Evolutionary conservation across 1,284 basidiomycete species (phyloP).

Genomic region (Ceratobasidium sp.): DNA sequence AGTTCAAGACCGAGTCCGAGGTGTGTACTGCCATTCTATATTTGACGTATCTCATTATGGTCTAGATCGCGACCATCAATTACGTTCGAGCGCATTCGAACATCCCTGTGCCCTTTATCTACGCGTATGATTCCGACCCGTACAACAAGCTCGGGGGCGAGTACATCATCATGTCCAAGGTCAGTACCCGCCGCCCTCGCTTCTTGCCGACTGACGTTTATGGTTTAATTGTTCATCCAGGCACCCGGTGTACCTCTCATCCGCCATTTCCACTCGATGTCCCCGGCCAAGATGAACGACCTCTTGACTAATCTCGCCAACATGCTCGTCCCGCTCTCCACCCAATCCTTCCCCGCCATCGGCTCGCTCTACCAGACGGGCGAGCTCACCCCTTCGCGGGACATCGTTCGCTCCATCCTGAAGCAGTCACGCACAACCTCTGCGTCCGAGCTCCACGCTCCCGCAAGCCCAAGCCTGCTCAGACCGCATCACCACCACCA

Average conservation of each 20-base stretch:
- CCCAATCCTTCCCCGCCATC: conserved; percentile 74
- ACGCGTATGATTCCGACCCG: conserved; percentile 80
- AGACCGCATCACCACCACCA: not conserved
- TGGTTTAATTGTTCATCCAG: conserved; percentile 54
- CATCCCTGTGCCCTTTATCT: conserved; percentile 76
- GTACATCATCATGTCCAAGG: conserved; percentile 85
- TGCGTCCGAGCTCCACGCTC: not conserved
- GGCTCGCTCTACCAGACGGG: conserved; percentile 69
- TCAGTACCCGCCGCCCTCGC: conserved; percentile 52
- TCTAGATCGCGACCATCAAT: conserved; percentile 73
- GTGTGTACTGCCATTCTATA: conserved; percentile 39
- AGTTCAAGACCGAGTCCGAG: conserved; percentile 82
- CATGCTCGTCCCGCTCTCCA: conserved; percentile 74
- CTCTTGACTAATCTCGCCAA: conserved; percentile 73
- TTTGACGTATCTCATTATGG: conserved; percentile 4
- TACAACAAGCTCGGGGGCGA: conserved; percentile 83
- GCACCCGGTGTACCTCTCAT: conserved; percentile 74
- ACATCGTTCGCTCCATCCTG: conserved; percentile 13
- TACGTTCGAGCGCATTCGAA: conserved; percentile 74
- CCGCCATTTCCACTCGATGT: conserved; percentile 72
- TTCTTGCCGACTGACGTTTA: not conserved
- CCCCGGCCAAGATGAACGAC: conserved; percentile 67
- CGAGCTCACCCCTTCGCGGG: conserved; percentile 23
- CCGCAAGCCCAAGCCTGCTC: not conserved
- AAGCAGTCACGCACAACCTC: conserved; percentile 7